Evolutionary conservation across 176 grass and related monocot species (phyloP), one percentile per base, ranked within the genome.

Genomic region (Stipa capillata): DNA sequence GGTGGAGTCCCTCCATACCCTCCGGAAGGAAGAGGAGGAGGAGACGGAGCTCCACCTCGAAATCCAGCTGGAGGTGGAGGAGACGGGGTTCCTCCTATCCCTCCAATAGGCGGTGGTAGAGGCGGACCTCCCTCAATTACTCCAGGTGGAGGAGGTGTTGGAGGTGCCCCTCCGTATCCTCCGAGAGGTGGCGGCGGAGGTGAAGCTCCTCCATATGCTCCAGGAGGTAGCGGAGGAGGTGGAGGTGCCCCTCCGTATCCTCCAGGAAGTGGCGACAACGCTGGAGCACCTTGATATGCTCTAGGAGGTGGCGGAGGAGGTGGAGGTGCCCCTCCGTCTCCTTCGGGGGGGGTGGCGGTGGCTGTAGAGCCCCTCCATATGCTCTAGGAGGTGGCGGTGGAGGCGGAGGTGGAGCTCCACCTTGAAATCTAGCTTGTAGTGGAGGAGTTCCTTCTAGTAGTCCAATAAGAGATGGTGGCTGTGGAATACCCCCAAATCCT

Each of bases 31-130:
- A n/a, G 82, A 52, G 88, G 82, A 34, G 83, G 90, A 9, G 88
- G 88, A 35, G 83, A 82, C 3, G 77, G 88, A 82, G 80, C 70
- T 81, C 77, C 81, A 51, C 67, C 83, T 57, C 44, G 53, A 82
- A 80, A 81, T 80, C 75, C 85, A 53, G 72, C 76, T 9, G 67
- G 77, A 57, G 69, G 74, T 62, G 83, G 36, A 17, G 39, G 73
- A 42, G 85, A 16, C 67, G 69, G 78, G 78, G 72, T 54, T 54
- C 44, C 72, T 49, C 60, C 69, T 64, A 71, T 41, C 47, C 61
- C 75, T 75, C 56, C 76, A 75, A 34, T 13, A n/a, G 47, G 29
- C 3, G 84, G 48, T 35, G 78, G 85, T 8, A 77, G 76, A 24
- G 79, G 74, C 3, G 87, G 78, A 79, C 31, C 66, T 75, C 71